Evolutionary conservation across 148 eudicot species (phyloP).

Genomic region (Nepenthes gracilis): DNA sequence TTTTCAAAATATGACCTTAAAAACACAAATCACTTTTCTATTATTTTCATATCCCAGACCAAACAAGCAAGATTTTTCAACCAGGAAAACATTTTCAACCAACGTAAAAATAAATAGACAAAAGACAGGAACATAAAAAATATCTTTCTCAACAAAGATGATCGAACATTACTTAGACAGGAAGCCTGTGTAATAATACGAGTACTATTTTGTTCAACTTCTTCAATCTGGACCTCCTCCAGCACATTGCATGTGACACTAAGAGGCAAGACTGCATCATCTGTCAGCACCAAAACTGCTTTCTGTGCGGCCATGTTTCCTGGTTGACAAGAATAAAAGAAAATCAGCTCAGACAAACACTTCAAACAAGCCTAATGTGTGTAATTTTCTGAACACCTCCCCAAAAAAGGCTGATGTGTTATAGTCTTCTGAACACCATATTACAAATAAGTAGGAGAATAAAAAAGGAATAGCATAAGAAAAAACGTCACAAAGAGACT

Average conservation of each 20-base stretch:
- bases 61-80: too few species aligned
- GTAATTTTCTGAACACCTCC: not conserved
- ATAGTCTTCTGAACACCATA: not conserved
- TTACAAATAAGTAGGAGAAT: not conserved
- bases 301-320: conserved; percentile 11
- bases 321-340: conserved; percentile 3
- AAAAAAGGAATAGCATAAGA: too few species aligned
- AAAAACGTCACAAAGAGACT: too few species aligned
- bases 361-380: not conserved
- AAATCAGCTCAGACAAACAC: not conserved
- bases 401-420: too few species aligned
- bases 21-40: too few species aligned
- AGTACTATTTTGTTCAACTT: conserved; percentile 9
- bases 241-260: conserved; percentile 6
- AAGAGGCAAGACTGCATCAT: conserved; percentile 16
- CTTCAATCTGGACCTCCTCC: conserved; percentile 7
- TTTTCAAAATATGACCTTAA: too few species aligned
- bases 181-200: conserved; percentile 22
- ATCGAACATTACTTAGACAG: conserved; percentile 11
- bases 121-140: too few species aligned
- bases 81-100: too few species aligned
- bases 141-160: not conserved
- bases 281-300: conserved; percentile 19
- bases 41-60: too few species aligned
- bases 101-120: too few species aligned